phyloP scores from a whole-genome alignment of 2,329 filamentous ascomycete species.

The Ambrosiella xylebori region DNA sequence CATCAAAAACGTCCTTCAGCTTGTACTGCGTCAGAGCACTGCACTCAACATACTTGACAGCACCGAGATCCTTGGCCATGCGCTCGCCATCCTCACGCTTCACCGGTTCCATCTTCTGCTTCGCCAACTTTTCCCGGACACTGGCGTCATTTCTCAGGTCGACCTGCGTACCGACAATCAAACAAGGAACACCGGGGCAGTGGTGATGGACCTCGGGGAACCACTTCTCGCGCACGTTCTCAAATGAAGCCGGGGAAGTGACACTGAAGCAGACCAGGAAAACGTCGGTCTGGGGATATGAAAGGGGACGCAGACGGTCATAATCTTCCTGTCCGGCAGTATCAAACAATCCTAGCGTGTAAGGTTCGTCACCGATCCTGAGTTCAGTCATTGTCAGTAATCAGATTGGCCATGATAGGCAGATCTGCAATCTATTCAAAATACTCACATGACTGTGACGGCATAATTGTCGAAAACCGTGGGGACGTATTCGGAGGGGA shows the following conservation, averaged over 20 bases:
- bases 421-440: neutral
- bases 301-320: constrained; percentile 86
- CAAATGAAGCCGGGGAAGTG: constrained; percentile 90
- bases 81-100: constrained; percentile 81
- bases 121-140: constrained; percentile 77
- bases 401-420: neutral
- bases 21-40: constrained; percentile 96
- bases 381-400: neutral
- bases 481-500: constrained; percentile 97
- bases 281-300: constrained; percentile 95
- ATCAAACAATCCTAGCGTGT: constrained; percentile 93
- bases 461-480: constrained; percentile 99
- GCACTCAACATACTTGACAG: constrained; percentile 98
- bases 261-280: constrained; percentile 99
- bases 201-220: constrained; percentile 98
- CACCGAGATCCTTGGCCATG: constrained; percentile 94
- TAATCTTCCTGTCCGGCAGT: constrained; percentile 99
- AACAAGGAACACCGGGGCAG: constrained; percentile 90
- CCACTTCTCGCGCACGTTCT: constrained; percentile 99
- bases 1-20: constrained; percentile 97
- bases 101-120: constrained; percentile 93
- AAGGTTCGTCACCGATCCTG: constrained; percentile 98
- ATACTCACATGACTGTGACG: constrained; percentile 92
- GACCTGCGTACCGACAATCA: constrained; percentile 95
- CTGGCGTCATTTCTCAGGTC: constrained; percentile 81